Evolutionary conservation across 1,284 basidiomycete genomes (phyloP).

Genomic region (Pseudozyma sp.): DNA sequence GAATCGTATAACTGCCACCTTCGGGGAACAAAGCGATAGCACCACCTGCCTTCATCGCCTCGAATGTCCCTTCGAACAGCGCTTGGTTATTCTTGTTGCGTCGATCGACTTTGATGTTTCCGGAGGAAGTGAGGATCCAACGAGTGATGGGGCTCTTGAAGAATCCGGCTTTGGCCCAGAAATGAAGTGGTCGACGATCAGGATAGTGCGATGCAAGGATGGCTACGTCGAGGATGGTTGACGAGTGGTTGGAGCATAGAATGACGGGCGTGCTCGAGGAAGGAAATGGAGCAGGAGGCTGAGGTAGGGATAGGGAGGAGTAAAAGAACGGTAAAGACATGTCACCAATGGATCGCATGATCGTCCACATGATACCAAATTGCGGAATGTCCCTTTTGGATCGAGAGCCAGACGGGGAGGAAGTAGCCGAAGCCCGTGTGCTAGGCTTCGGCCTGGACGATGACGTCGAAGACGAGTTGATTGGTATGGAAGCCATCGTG

Average conservation of each 20-base stretch:
- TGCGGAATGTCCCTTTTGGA: constrained; percentile 16
- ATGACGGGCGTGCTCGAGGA: constrained; percentile 43
- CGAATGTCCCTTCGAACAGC: constrained; percentile 89
- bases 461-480: not conserved
- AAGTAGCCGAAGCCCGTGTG: constrained; percentile 17
- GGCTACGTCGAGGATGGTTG: constrained; percentile 62
- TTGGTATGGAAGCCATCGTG: constrained; percentile 12
- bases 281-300: constrained; percentile 22
- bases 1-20: constrained; percentile 81
- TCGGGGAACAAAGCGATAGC: constrained; percentile 94
- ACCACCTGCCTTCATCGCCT: constrained; percentile 80
- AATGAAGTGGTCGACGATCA: constrained; percentile 83
- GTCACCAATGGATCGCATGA: constrained; percentile 59
- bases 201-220: constrained; percentile 76
- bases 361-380: constrained; percentile 56
- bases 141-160: constrained; percentile 77
- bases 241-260: constrained; percentile 72
- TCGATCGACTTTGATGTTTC: constrained; percentile 95
- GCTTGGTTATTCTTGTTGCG: constrained; percentile 88
- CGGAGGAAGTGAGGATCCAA: constrained; percentile 84
- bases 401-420: not conserved
- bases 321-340: constrained; percentile 54
- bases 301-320: constrained; percentile 34
- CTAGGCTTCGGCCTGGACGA: not conserved
- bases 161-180: constrained; percentile 84